A percentile compares a stretch with the other conserved stretches of the same genome.
These are phyloP conservation scores for Thalassiosira exigua DNA, from an alignment of 352 stramenopile genomes.

Conservation along the genomic window DNA sequence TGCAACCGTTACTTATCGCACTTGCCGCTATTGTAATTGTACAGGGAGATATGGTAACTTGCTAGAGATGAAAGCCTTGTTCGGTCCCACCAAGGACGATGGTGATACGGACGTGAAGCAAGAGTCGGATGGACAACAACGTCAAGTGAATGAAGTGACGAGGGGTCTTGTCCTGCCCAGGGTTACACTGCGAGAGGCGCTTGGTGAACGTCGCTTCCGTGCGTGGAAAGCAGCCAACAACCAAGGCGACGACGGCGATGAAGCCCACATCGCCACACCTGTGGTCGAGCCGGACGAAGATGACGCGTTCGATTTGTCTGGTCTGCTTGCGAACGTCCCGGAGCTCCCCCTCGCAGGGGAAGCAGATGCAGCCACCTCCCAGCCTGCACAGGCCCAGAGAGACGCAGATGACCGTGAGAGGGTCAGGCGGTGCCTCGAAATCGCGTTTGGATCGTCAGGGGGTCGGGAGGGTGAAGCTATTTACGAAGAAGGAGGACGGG, in stretches of 20 bases:
- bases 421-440: conserved; percentile 50
- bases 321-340: conserved; percentile 67
- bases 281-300: conserved; percentile 52
- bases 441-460: conserved; percentile 45
- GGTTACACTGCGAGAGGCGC: conserved; percentile 75
- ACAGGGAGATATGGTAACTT: too few species aligned
- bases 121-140: too few species aligned
- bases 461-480: conserved; percentile 49
- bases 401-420: conserved; percentile 53
- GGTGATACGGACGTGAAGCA: too few species aligned
- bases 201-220: conserved; percentile 77
- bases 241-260: conserved; percentile 61
- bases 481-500: conserved; percentile 42
- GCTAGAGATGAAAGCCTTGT: conserved; percentile 59
- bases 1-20: too few species aligned
- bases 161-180: conserved; percentile 26
- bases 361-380: conserved; percentile 14
- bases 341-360: conserved; percentile 42
- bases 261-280: conserved; percentile 24
- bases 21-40: too few species aligned
- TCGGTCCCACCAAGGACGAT: conserved; percentile 3
- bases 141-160: not conserved
- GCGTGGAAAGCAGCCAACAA: conserved; percentile 75
- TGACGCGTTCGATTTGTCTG: conserved; percentile 68
- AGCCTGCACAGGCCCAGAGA: not conserved